phyloP scores from a whole-genome alignment of 176 grass and related monocot genomes.

The Tillandsia leiboldiana region DNA sequence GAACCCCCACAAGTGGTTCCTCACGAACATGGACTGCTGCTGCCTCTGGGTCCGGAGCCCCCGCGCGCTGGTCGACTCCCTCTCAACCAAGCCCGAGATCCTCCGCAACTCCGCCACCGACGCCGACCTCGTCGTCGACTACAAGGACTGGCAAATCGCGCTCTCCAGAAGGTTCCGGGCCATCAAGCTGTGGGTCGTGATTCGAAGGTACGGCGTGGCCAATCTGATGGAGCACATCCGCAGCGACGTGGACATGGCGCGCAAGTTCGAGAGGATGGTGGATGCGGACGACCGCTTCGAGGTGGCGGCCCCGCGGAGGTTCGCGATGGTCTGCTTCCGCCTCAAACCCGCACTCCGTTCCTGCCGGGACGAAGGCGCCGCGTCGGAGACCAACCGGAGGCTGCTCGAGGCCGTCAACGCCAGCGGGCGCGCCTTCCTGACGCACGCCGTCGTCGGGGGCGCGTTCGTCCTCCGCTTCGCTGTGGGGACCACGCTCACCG shows the following conservation, averaged over 20 bases:
- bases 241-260: slow-evolving; percentile 38
- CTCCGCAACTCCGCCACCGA: slow-evolving; percentile 33
- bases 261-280: slow-evolving; percentile 46
- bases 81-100: slow-evolving; percentile 53
- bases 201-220: slow-evolving; percentile 47
- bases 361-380: slow-evolving; percentile 24
- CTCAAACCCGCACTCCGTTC: slow-evolving; percentile 15
- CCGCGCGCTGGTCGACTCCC: slow-evolving; percentile 27
- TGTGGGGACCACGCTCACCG: slow-evolving; percentile 27
- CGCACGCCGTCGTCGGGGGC: slow-evolving; percentile 27
- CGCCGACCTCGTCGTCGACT: slow-evolving; percentile 45
- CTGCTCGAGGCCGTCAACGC: slow-evolving; percentile 35
- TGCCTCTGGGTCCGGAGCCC: slow-evolving; percentile 43
- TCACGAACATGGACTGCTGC: slow-evolving; percentile 66
- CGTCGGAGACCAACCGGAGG: slow-evolving; percentile 31
- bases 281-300: slow-evolving; percentile 43
- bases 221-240: slow-evolving; percentile 41
- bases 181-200: slow-evolving; percentile 66
- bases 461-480: slow-evolving; percentile 35
- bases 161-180: slow-evolving; percentile 57
- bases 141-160: slow-evolving; percentile 66
- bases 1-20: slow-evolving; percentile 63
- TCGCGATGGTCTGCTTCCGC: slow-evolving; percentile 56
- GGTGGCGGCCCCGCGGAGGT: slow-evolving; percentile 38
- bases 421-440: slow-evolving; percentile 37